Evolutionary conservation across 345 rosid genomes (phyloP).

Genomic region (Carallia pectinifolia): DNA sequence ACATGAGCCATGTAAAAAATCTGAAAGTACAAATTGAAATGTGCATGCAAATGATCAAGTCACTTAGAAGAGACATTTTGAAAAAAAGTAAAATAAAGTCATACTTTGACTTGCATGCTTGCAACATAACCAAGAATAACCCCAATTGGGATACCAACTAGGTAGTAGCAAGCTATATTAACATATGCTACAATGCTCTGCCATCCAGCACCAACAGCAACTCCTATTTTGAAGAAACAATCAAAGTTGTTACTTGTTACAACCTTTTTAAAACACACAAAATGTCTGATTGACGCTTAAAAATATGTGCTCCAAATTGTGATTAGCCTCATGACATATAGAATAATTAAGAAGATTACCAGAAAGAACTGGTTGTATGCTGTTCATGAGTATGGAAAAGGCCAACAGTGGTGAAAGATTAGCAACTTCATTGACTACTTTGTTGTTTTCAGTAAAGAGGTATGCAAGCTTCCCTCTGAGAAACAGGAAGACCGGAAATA

Average conservation of each 20-base stretch:
- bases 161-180: too few species aligned
- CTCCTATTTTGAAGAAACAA: conserved; percentile 41
- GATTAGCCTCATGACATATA: neutral
- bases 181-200: too few species aligned
- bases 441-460: too few species aligned
- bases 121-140: conserved; percentile 53
- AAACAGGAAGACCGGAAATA: too few species aligned
- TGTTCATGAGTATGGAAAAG: conserved; percentile 61
- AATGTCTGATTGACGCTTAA: neutral
- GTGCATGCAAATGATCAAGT: too few species aligned
- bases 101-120: conserved; percentile 58
- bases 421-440: too few species aligned
- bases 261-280: too few species aligned
- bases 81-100: conserved; percentile 7
- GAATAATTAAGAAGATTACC: conserved; percentile 35
- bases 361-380: conserved; percentile 81
- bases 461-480: too few species aligned
- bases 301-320: neutral
- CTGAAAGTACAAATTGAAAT: too few species aligned
- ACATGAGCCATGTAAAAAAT: too few species aligned
- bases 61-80: too few species aligned
- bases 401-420: too few species aligned
- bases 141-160: conserved; percentile 59
- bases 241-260: neutral
- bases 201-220: conserved; percentile 65